Evolutionary conservation across 139 green algal species (phyloP).

Genomic region (Astrephomene gubernaculifera): DNA sequence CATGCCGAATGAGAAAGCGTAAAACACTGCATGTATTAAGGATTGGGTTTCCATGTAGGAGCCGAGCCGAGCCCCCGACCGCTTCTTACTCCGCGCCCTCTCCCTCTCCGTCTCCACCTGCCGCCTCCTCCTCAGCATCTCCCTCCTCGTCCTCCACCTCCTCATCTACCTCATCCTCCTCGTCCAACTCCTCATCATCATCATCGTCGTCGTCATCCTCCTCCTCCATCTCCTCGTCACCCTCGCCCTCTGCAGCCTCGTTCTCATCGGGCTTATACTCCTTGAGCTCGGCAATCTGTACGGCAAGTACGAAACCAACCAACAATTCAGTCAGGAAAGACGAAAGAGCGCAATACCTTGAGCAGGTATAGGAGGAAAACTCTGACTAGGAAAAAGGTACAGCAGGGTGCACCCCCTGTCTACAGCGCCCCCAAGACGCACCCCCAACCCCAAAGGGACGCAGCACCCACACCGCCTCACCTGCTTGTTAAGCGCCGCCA

Average conservation of each 20-base stretch:
- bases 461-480: background rate
- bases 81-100: too few relatives aligned
- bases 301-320: too few relatives aligned
- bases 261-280: too few relatives aligned
- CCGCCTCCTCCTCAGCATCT: too few relatives aligned
- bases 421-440: background rate
- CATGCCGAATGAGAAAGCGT: too few relatives aligned
- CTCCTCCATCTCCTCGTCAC: background rate
- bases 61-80: too few relatives aligned
- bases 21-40: too few relatives aligned
- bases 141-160: too few relatives aligned
- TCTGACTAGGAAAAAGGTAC: background rate
- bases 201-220: background rate
- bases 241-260: background rate
- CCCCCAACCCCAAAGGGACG: background rate
- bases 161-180: background rate
- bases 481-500: slow-evolving; percentile 36
- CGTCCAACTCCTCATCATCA: background rate
- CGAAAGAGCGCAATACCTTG: background rate
- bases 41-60: too few relatives aligned
- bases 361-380: background rate
- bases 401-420: background rate
- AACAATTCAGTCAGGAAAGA: too few relatives aligned
- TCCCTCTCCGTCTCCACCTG: too few relatives aligned
- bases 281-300: too few relatives aligned